Conservation (phyloP, 495 filamentous ascomycete genomes). For the Cryomyces antarcticus region DNA sequence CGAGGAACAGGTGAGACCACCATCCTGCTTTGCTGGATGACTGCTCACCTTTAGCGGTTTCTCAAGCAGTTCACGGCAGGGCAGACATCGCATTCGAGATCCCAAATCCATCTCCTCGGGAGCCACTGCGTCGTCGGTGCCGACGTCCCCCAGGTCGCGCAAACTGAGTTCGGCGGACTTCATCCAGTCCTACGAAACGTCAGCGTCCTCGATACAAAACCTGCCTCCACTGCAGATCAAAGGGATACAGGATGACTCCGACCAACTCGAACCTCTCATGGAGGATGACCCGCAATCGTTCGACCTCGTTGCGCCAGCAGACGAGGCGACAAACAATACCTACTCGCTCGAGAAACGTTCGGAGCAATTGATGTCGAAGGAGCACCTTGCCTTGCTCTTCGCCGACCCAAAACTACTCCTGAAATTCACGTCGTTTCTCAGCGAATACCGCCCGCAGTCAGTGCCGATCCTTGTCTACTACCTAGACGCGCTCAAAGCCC, state of each 20-base stretch:
- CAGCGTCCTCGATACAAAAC: slow-evolving; percentile 15
- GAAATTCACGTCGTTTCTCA: slow-evolving; percentile 42
- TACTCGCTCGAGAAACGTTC: slow-evolving; percentile 35
- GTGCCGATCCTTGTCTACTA: slow-evolving; percentile 46
- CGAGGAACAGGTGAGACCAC: slow-evolving; percentile 13
- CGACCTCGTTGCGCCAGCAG: slow-evolving; percentile 26
- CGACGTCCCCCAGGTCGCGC: slow-evolving; percentile 7
- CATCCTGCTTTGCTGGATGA: neutral
- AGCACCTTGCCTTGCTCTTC: slow-evolving; percentile 38
- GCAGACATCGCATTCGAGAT: neutral
- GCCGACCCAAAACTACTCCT: slow-evolving; percentile 47
- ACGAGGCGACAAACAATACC: slow-evolving; percentile 7
- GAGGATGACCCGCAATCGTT: slow-evolving; percentile 33
- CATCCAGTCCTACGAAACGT: slow-evolving; percentile 17
- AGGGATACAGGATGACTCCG: slow-evolving; percentile 22
- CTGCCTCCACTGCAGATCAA: slow-evolving; percentile 22
- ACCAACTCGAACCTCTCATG: slow-evolving; percentile 26
- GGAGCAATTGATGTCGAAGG: slow-evolving; percentile 40
- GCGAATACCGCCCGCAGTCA: slow-evolving; percentile 49
- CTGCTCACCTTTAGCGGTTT: neutral
- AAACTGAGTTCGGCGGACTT: slow-evolving; percentile 18
- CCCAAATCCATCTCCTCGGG: neutral
- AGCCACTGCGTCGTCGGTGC: neutral
- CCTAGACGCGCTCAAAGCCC: slow-evolving; percentile 40
- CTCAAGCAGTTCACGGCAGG: neutral